These are phyloP conservation scores for Hymenoscyphus scutula DNA, from an alignment of 2,329 filamentous ascomycete species.

Conservation along the genomic window DNA sequence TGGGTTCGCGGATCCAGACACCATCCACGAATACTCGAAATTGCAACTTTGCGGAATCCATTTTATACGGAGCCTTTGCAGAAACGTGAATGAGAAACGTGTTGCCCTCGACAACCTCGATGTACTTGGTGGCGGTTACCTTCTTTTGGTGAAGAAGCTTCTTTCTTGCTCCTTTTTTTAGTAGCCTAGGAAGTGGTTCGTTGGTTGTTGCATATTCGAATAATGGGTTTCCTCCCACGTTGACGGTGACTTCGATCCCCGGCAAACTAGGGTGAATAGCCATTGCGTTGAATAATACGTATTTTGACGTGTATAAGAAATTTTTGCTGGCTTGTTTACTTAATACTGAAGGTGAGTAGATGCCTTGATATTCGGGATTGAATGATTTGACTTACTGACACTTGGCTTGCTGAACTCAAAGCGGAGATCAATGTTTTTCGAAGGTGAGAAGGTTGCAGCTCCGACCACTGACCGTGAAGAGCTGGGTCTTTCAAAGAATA, in stretches of 20 bases:
- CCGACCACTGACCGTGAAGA: neutral
- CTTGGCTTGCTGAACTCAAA: neutral
- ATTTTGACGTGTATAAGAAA: neutral
- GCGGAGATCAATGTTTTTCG: neutral
- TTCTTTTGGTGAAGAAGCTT: neutral
- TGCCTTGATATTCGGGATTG: neutral
- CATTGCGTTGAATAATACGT: slow-evolving; percentile 12
- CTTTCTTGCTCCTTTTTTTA: neutral
- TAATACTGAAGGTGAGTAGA: neutral
- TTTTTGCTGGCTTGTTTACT: neutral
- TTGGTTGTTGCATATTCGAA: slow-evolving; percentile 16
- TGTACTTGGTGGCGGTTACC: slow-evolving; percentile 13
- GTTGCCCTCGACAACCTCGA: slow-evolving; percentile 1
- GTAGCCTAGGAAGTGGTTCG: neutral
- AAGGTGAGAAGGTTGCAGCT: neutral
- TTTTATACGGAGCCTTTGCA: neutral
- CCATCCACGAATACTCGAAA: slow-evolving; percentile 6
- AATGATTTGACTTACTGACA: neutral
- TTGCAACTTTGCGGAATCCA: neutral
- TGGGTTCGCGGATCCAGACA: slow-evolving; percentile 1
- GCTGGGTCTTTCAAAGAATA: neutral
- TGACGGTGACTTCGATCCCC: slow-evolving; percentile 16
- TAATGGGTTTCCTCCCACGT: slow-evolving; percentile 11
- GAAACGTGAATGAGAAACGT: neutral
- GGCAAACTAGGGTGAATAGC: slow-evolving; percentile 15